Conservation (phyloP, 441 rosid species). For the Aleurites moluccanus region DNA sequence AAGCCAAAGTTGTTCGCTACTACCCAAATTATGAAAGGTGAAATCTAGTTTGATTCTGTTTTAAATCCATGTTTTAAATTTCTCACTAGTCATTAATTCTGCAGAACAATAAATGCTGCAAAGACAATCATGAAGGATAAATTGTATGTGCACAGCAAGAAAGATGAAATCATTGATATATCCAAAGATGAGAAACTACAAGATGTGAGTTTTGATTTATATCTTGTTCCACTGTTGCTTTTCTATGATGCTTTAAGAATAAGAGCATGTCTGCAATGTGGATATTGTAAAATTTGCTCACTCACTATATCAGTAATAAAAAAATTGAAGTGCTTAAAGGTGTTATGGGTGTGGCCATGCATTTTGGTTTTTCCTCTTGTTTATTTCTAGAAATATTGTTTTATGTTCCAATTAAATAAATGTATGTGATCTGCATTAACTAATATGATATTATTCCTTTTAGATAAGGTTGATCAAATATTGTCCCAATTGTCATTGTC, state of each 20-base stretch:
- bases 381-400: not conserved
- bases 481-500: not conserved
- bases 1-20: constrained; percentile 89
- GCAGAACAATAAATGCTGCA: constrained; percentile 73
- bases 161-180: constrained; percentile 62
- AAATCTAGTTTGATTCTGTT: constrained; percentile 22
- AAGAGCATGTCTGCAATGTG: not conserved
- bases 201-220: constrained; percentile 48
- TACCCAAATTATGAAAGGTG: constrained; percentile 85
- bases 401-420: not conserved
- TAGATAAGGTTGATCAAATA: not conserved
- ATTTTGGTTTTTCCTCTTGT: not conserved
- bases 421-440: not conserved
- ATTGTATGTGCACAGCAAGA: constrained; percentile 62
- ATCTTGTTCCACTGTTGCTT: constrained; percentile 8
- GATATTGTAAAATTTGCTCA: not conserved
- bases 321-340: not conserved
- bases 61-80: constrained; percentile 14
- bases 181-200: constrained; percentile 69
- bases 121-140: constrained; percentile 79
- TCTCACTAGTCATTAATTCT: constrained; percentile 32
- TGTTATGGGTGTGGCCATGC: not conserved
- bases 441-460: not conserved
- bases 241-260: constrained; percentile 9
- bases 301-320: not conserved